Evolutionary conservation across 352 stramenopile genomes (phyloP), one percentile per base, ranked within the genome.

Genomic region (Halophytophthora polymorphica): DNA sequence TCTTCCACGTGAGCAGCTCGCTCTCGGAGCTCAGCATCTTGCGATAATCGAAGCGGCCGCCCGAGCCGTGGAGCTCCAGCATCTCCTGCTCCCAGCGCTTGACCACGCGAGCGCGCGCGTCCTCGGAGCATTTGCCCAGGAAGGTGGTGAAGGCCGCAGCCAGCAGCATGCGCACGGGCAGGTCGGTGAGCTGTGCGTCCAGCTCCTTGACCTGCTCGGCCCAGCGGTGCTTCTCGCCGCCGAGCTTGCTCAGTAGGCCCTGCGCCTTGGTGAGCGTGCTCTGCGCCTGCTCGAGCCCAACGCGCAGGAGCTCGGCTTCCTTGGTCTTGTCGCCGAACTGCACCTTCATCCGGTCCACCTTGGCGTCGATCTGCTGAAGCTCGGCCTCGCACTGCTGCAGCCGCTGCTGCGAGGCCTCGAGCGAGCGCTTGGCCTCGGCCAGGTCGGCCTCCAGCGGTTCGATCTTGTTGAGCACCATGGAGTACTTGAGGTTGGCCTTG

Each of bases 401-500:
- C 1, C 90, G 83, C 41, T 96, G 74, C 44, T 97, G 83, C 0
- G 81, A 95, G 7, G 83, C 86, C 15, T 96, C 83, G 2, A 98
- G 73, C 3, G 81, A 92, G 8, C 62, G 54, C 45, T 95, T 95
- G 6, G 95, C 95, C 46, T 97, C 84, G 0, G 86, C 70, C 3
- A 98, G 63, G 50, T 98, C 90, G 1, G 69, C 83, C 66, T 98
- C 83, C 2, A 98, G 65, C 0, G 95, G 95, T 49, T 96, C 79
- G 33, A 98, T 97, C 60, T 97, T 98, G 61, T 97, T 96, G 17
- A 98, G 76, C 25, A 98, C 93, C 61, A 96, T 90, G 14, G 79
- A 94, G 61, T 98, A 98, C 52, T 97, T 89, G 10, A 98, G 64
- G 58, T 98, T 98, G 25, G 93, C 93, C 45, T 98, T 98, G 21